Base-by-base conservation (phyloP, 371 early-diverging fungal genomes). In the Lichtheimia hyalospora region DNA sequence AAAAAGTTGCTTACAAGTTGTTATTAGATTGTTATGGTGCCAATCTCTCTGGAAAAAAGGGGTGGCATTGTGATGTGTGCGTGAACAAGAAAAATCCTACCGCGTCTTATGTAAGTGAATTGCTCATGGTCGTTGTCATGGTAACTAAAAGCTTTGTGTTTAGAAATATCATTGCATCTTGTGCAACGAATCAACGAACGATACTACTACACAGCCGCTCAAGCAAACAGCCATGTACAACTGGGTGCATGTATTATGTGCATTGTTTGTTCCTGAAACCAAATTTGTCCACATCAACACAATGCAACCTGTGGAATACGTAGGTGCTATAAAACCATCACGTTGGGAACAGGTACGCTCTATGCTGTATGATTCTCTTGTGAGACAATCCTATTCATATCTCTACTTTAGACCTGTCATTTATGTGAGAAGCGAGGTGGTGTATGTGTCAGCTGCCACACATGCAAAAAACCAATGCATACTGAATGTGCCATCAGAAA, bases 181-280 rank as follows among this genome's bases (percentile, higher is more conserved):
- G 5, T 91, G 91, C 57, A 64, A 69, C 46, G 56, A 73, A 27
- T 65, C 72, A n/a, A 57, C 68, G 12, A 57, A 62, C 2, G 72
- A 61, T n/a, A 5, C 58, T 70, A 8, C 71, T 67, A 0, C 10
- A 34, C 75, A 81, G 40, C 88, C 97, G 5, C 84, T 96, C 67
- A 97, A 97, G 73, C 86, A 84, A 52, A 97, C 99, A 2, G 84
- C 82, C 20, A 88, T 85, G 6, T 91, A 91, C 66, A 83, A 86
- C 55, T 99, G 99, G 99, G 96, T 86, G 0, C 99, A 99, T 69
- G 79, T 98, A 1, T 70, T 90, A 14, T 99, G 99, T 61, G 92
- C 96, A 0, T 69, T 89, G 14, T 92, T 90, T 70, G 87, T 94
- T 25, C 91, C 92, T 2, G 96, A 94, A 54, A 76, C 84, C 56